phyloP scores from a whole-genome alignment of 345 rosid species.

The Gossypium anomalum region DNA sequence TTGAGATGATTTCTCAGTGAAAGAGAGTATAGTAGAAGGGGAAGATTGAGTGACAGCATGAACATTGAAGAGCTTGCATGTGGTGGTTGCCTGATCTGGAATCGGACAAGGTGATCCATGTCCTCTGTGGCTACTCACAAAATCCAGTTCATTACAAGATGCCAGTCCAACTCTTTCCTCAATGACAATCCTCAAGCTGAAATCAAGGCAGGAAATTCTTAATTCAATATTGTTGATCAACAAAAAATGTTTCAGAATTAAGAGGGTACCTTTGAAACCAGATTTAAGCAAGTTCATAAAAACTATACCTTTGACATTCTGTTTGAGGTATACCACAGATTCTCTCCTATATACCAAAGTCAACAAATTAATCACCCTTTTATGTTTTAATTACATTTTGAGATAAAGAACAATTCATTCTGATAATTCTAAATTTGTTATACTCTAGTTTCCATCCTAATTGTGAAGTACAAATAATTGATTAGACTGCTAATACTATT shows the following conservation, averaged over 20 bases:
- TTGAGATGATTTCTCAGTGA: constrained; percentile 40
- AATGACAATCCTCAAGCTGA: not conserved
- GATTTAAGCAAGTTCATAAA: not conserved
- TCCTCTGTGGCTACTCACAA: not conserved
- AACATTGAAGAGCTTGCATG: constrained; percentile 15
- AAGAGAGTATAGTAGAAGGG: constrained; percentile 61
- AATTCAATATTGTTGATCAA: not conserved
- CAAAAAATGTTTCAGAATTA: not conserved
- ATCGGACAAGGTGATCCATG: constrained; percentile 15
- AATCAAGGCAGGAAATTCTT: not conserved
- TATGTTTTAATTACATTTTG: not conserved
- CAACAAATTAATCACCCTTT: not conserved
- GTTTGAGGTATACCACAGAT: constrained; percentile 1
- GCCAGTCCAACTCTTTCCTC: constrained; percentile 20
- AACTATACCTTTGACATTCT: constrained; percentile 4
- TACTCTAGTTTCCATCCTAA: not conserved
- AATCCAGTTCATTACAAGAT: constrained; percentile 10
- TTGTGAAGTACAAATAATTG: not conserved
- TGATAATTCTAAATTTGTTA: not conserved
- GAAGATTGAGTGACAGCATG: constrained; percentile 54
- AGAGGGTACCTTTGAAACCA: not conserved
- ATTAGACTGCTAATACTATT: not conserved
- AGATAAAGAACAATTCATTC: constrained; percentile 4
- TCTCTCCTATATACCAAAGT: constrained; percentile 3
- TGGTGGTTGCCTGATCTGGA: constrained; percentile 17